phyloP scores from a whole-genome alignment of 495 filamentous ascomycete species.

The Aspergillus panamensis region DNA sequence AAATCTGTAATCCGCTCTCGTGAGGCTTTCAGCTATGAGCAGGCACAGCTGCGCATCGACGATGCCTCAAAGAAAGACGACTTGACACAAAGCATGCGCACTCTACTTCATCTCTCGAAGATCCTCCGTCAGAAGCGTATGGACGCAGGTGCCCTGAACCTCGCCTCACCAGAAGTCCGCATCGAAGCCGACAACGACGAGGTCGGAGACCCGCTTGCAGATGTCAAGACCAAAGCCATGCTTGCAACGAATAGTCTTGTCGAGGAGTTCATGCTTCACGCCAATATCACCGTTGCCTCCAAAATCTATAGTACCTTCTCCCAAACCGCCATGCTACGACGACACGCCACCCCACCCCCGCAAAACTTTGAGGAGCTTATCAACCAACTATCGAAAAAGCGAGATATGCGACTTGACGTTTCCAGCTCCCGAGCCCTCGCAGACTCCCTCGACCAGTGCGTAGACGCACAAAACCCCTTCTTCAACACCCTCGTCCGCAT shows the following conservation, averaged over 20 bases:
- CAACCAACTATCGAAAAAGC: constrained; percentile 83
- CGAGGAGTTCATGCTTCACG: constrained; percentile 98
- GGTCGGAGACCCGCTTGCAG: constrained; percentile 84
- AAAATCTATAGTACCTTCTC: constrained; percentile 89
- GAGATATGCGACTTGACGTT: constrained; percentile 69
- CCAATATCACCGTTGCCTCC: constrained; percentile 87
- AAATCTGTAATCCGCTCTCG: constrained; percentile 98
- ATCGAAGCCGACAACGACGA: constrained; percentile 93
- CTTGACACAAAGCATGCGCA: constrained; percentile 85
- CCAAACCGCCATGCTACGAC: constrained; percentile 87
- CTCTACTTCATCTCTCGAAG: constrained; percentile 82
- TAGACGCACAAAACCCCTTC: constrained; percentile 82
- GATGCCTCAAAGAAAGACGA: constrained; percentile 81
- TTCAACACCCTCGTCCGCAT: constrained; percentile 98
- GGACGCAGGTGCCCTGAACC: constrained; percentile 90
- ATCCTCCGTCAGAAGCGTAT: constrained; percentile 93
- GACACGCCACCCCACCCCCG: constrained; percentile 86
- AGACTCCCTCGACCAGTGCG: constrained; percentile 81
- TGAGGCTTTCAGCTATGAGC: constrained; percentile 96
- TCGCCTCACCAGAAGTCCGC: constrained; percentile 92
- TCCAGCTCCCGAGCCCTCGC: constrained; percentile 88
- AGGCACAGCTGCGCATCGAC: constrained; percentile 90
- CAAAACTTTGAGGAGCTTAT: constrained; percentile 94
- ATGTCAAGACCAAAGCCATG: constrained; percentile 89
- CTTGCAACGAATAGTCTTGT: constrained; percentile 97